Evolutionary conservation across 148 eudicot genomes (phyloP).

Genomic region (Rheum nobile): DNA sequence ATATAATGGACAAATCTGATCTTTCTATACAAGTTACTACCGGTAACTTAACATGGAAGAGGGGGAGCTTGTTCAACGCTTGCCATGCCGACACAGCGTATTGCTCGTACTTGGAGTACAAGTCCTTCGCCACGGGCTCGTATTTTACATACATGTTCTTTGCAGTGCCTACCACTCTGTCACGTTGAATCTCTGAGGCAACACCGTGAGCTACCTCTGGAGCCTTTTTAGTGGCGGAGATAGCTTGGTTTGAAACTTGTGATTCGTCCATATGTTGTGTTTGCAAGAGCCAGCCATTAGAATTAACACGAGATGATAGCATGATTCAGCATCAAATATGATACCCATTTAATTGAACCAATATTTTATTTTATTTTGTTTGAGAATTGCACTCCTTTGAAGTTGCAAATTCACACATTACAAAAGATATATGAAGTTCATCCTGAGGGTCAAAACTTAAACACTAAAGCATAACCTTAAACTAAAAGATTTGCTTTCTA

Average conservation of each 20-base stretch:
- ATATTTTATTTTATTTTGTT: too few relatives aligned
- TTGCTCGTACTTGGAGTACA: constrained; percentile 69
- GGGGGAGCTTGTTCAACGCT: constrained; percentile 67
- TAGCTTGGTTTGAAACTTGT: constrained; percentile 47
- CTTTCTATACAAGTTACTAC: too few relatives aligned
- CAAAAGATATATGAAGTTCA: too few relatives aligned
- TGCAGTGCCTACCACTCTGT: constrained; percentile 62
- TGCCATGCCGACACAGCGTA: constrained; percentile 72
- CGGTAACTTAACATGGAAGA: too few relatives aligned
- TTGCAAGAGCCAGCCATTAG: not conserved
- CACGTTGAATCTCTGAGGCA: constrained; percentile 58
- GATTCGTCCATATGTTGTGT: constrained; percentile 67
- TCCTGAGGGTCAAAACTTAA: not conserved
- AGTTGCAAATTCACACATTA: too few relatives aligned
- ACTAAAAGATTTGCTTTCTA: not conserved
- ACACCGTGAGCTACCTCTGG: constrained; percentile 66
- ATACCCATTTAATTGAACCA: not conserved
- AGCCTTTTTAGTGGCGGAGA: constrained; percentile 57
- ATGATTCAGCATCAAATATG: not conserved
- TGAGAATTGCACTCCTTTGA: too few relatives aligned
- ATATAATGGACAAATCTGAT: too few relatives aligned
- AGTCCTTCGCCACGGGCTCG: constrained; percentile 78
- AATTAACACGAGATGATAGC: not conserved
- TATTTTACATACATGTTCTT: constrained; percentile 54
- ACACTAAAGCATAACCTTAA: not conserved